phyloP scores from a whole-genome alignment of 2,329 filamentous ascomycete species.

The Pyrenochaeta sp. region DNA sequence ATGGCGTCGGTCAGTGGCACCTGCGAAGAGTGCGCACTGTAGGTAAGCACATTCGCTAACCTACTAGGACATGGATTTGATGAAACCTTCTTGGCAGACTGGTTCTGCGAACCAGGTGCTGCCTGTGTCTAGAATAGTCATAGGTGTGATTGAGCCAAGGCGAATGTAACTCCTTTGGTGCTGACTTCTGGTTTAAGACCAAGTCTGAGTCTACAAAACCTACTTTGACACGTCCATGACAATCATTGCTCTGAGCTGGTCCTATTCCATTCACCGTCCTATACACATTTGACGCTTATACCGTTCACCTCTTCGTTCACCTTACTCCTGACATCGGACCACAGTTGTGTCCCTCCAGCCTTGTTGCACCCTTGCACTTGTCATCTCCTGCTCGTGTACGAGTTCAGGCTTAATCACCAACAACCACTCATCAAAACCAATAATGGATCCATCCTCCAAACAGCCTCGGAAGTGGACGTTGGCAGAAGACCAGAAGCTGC shows the following conservation, averaged over 20 bases:
- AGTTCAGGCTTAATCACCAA: too few relatives aligned
- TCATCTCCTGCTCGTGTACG: too few relatives aligned
- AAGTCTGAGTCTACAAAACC: slow-evolving; percentile 3
- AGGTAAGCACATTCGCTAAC: slow-evolving; percentile 19
- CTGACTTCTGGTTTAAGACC: slow-evolving; percentile 15
- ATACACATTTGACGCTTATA: too few relatives aligned
- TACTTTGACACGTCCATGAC: slow-evolving; percentile 4
- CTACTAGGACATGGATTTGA: slow-evolving; percentile 18
- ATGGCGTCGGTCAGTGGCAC: slow-evolving; percentile 21
- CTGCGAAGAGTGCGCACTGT: slow-evolving; percentile 16
- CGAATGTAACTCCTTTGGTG: slow-evolving; percentile 2
- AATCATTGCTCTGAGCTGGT: background rate
- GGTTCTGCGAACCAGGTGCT: slow-evolving; percentile 7
- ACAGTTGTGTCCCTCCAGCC: background rate
- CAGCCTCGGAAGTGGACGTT: slow-evolving; percentile 39
- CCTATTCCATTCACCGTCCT: background rate
- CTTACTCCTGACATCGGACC: too few relatives aligned
- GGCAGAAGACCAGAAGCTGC: slow-evolving; percentile 34
- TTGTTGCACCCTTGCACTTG: background rate
- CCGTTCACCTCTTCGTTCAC: too few relatives aligned
- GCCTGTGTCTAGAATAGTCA: slow-evolving; percentile 9
- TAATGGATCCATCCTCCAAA: background rate
- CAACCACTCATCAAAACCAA: background rate
- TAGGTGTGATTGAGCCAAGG: slow-evolving; percentile 13
- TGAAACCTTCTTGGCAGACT: slow-evolving; percentile 20